Conservation (phyloP, 306 rosid genomes). For the Astragalus membranaceus region DNA sequence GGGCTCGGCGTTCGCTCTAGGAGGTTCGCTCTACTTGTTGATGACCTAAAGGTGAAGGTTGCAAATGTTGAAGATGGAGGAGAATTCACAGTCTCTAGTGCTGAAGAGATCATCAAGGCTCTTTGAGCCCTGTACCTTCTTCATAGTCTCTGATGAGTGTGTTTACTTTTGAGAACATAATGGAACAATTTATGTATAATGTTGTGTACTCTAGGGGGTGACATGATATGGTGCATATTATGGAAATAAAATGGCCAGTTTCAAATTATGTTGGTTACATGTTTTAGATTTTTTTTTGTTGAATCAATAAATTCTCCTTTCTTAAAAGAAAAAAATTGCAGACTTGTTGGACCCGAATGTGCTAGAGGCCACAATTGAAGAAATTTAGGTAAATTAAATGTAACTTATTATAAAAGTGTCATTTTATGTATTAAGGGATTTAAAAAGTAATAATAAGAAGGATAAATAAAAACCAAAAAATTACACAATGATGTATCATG, state of each 20-base stretch:
- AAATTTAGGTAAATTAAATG: no score
- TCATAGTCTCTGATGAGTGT: background rate
- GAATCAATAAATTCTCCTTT: no score
- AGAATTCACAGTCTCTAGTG: conserved; percentile 78
- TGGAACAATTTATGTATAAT: conserved; percentile 1
- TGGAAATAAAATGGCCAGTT: conserved; percentile 20
- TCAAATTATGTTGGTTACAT: background rate
- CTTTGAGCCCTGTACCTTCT: conserved; percentile 34
- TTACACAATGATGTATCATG: no score
- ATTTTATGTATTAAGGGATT: no score
- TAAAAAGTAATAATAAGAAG: no score
- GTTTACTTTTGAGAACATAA: background rate
- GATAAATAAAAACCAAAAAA: no score
- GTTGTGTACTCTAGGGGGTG: background rate
- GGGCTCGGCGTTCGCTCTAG: conserved; percentile 74
- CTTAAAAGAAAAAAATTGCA: no score
- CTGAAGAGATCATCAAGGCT: conserved; percentile 87
- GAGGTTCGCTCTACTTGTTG: conserved; percentile 82
- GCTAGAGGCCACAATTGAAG: no score
- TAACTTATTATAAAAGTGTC: no score
- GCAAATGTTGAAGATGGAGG: conserved; percentile 79
- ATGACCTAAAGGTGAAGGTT: conserved; percentile 76
- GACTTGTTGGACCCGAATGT: no score
- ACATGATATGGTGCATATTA: conserved; percentile 1
- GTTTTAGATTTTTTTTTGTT: no score